Conservation (phyloP, 2,329 filamentous ascomycete genomes). For the Aspergillus floridensis region DNA sequence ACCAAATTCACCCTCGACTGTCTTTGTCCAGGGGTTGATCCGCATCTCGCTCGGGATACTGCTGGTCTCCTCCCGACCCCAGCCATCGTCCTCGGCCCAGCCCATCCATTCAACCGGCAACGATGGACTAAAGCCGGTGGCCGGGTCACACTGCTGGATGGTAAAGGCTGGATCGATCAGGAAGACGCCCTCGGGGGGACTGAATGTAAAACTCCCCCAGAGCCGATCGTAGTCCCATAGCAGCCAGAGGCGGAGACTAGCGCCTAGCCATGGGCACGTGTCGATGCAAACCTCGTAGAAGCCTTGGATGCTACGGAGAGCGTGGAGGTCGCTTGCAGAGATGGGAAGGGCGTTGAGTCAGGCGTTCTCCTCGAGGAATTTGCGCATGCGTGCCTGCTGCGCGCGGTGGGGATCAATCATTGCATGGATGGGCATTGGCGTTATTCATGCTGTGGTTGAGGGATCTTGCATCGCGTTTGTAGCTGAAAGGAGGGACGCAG, state of each 20-base stretch:
- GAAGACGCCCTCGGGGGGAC: neutral
- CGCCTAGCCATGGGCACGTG: neutral
- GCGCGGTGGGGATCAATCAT: too few species aligned
- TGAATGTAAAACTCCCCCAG: constrained; percentile 9
- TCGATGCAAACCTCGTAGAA: constrained; percentile 3
- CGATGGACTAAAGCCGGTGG: neutral
- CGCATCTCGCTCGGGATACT: too few species aligned
- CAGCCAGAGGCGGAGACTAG: neutral
- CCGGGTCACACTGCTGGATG: neutral
- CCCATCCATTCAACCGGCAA: constrained; percentile 7
- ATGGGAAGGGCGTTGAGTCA: neutral
- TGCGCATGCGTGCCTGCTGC: too few species aligned
- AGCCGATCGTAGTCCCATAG: constrained; percentile 13
- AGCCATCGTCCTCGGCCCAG: neutral
- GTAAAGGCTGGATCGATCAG: constrained; percentile 3
- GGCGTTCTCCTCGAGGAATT: neutral
- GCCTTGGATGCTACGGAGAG: constrained; percentile 1
- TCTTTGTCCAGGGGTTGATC: too few species aligned
- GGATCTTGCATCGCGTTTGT: too few species aligned
- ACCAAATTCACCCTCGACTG: too few species aligned
- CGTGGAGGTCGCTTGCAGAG: neutral
- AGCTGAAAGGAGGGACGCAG: too few species aligned
- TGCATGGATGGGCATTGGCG: too few species aligned
- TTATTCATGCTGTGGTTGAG: too few species aligned
- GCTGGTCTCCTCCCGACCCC: too few species aligned